Conservation (phyloP, 208 protist species). For the Ichthyophonus hoferi region DNA sequence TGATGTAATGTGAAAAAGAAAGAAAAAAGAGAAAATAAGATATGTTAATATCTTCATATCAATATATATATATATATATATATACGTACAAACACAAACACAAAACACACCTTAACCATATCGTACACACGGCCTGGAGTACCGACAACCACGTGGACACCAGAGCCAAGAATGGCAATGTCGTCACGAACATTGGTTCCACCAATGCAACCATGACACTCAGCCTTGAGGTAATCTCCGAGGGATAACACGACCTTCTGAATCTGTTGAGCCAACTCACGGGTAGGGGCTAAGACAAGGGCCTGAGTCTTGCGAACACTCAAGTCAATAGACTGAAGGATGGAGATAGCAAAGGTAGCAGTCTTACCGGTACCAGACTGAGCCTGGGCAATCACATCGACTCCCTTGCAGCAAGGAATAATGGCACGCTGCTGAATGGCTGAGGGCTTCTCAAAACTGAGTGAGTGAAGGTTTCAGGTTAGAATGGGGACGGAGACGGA, state of each 20-base stretch:
- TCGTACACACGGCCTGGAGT: conserved; percentile 90
- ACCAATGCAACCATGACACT: conserved; percentile 71
- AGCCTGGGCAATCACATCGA: conserved; percentile 90
- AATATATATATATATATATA: no score
- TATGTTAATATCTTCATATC: no score
- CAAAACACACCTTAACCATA: conserved; percentile 75
- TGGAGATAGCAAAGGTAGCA: conserved; percentile 92
- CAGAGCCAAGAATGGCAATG: conserved; percentile 63
- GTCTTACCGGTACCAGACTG: conserved; percentile 93
- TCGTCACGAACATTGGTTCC: conserved; percentile 91
- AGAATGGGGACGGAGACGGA: no score
- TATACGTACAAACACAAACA: no score
- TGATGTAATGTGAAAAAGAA: no score
- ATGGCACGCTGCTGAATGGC: conserved; percentile 97
- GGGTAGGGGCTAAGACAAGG: conserved; percentile 87
- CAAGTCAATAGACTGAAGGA: conserved; percentile 83
- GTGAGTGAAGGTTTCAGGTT: no score
- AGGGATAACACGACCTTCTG: conserved; percentile 85
- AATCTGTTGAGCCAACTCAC: conserved; percentile 91
- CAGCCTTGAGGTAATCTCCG: conserved; percentile 85
- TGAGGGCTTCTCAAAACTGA: conserved; percentile 95
- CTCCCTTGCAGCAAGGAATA: conserved; percentile 84
- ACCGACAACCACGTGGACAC: conserved; percentile 84
- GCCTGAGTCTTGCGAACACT: conserved; percentile 76
- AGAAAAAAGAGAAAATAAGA: no score